Evolutionary conservation across 2,329 filamentous ascomycete genomes (phyloP).

Genomic region (Botryosphaeria agaves): DNA sequence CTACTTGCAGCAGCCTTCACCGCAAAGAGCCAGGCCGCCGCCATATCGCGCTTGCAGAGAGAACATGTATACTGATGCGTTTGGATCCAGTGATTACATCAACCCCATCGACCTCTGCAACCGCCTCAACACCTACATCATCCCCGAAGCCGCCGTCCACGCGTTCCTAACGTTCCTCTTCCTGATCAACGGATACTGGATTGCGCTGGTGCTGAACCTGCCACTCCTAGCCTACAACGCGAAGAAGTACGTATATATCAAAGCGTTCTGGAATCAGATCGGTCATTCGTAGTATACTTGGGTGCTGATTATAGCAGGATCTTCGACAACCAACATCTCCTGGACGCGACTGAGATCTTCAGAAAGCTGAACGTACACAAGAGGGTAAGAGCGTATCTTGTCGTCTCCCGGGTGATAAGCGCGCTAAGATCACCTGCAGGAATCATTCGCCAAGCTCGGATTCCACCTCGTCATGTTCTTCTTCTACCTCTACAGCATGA

Average conservation of each 20-base stretch:
- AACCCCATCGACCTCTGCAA: slow-evolving; percentile 99
- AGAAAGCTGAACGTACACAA: slow-evolving; percentile 98
- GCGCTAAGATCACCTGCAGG: slow-evolving; percentile 47
- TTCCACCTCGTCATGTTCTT: slow-evolving; percentile 99
- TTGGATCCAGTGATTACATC: slow-evolving; percentile 92
- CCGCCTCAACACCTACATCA: slow-evolving; percentile 98
- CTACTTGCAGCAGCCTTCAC: too few species aligned
- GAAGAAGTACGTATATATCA: slow-evolving; percentile 84
- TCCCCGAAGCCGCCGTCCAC: slow-evolving; percentile 95
- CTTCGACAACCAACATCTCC: slow-evolving; percentile 85
- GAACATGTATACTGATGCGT: too few species aligned
- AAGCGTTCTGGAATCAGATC: too few species aligned
- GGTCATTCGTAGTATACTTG: too few species aligned
- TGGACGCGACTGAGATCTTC: slow-evolving; percentile 98
- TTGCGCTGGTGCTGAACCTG: slow-evolving; percentile 79
- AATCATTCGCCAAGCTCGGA: slow-evolving; percentile 97
- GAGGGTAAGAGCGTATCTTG: slow-evolving; percentile 55
- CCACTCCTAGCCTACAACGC: slow-evolving; percentile 84
- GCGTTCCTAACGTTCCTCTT: slow-evolving; percentile 91
- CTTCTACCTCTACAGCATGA: slow-evolving; percentile 79
- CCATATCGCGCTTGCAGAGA: too few species aligned
- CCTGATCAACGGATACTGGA: slow-evolving; percentile 97
- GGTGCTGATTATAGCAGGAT: too few species aligned
- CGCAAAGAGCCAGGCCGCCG: too few species aligned
- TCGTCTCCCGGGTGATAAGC: too few species aligned